A percentile compares a stretch with the other conserved stretches of the same genome.
These are phyloP conservation scores for Podaxis carcinomalis DNA, from an alignment of 768 basidiomycete genomes.

Conservation along the genomic window DNA sequence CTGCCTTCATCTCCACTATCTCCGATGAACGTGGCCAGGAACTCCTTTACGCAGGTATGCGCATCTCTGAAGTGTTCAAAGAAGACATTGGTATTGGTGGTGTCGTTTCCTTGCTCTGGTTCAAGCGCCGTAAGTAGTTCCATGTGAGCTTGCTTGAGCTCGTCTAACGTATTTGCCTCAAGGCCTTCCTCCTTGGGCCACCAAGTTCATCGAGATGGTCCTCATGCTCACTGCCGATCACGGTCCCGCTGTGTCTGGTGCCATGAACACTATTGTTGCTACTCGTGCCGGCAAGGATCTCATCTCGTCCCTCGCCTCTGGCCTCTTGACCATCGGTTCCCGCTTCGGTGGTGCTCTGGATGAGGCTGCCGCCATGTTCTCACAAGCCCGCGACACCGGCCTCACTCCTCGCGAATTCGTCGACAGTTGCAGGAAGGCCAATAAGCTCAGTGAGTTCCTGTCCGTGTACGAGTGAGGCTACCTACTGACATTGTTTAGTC, in stretches of 20 bases:
- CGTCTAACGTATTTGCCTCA: neutral
- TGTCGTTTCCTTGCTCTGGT: constrained; percentile 95
- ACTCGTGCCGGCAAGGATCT: constrained; percentile 99
- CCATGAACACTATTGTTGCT: constrained; percentile 99
- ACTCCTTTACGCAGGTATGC: constrained; percentile 97
- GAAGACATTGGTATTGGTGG: constrained; percentile 96
- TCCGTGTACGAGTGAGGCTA: constrained; percentile 1
- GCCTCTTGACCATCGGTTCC: constrained; percentile 95
- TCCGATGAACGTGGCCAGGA: constrained; percentile 99
- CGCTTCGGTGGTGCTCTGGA: constrained; percentile 99
- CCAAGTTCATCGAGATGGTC: constrained; percentile 99
- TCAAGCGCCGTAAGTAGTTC: constrained; percentile 70
- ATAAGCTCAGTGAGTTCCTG: constrained; percentile 76
- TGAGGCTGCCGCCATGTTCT: constrained; percentile 96
- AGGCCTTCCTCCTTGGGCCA: constrained; percentile 83
- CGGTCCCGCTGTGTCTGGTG: constrained; percentile 95
- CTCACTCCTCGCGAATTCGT: constrained; percentile 98
- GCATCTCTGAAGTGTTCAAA: constrained; percentile 98
- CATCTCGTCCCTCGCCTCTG: constrained; percentile 93
- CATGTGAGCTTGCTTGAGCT: neutral
- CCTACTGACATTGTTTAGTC: constrained; percentile 40
- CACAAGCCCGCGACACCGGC: constrained; percentile 83
- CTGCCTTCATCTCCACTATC: constrained; percentile 98
- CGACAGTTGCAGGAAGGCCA: constrained; percentile 86
- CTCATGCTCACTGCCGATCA: constrained; percentile 99